Evolutionary conservation across 2,329 filamentous ascomycete genomes (phyloP), one percentile per base, ranked within the genome.

Genomic region (Aspergillus neotritici): DNA sequence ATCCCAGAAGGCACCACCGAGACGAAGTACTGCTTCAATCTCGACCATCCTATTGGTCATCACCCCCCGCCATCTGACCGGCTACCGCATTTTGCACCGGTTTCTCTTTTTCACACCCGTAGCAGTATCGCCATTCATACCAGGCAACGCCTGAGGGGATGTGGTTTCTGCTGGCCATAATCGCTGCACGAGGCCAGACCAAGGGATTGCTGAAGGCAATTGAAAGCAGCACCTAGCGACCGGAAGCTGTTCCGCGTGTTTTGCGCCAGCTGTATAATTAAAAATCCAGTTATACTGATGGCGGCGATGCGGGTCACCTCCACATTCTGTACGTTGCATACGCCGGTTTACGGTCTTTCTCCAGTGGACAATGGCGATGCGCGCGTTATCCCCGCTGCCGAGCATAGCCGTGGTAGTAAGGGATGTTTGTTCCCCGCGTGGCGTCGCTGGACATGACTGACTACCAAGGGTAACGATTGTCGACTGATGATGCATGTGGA

Each of bases 381-480:
- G 67, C 3, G 75, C 67, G 11, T 63, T 53, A 44, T 74, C 60
- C 1, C 75, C 73, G 30, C 44, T 29, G 14, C 41, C 40, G 2
- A 84, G 59, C 52, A 80, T 76, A 1, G 74, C 71, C 0, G 80
- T 78, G 1, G 78, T 84, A 84, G 59, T 82, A 85, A 0, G 80
- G 79, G 0, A 80, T 66, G 55, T 81, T 82, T 14, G 79, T 83
- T 11, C 78, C 80, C 2, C 71, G 66, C 6, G 66, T 64, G 0
- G 73, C 72, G 11, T 68, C 67, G 37, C 65, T 57, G 0, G 78
- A 82, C 4, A 65, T 54, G 34, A 82, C 53, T 0, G 80, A 79
- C 54, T 84, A 80, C 80, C 80, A 83, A 36, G 71, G 66, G 56
- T 83, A 83, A 6, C 79, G 71, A 56, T 79, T 83, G 57, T 82